Evolutionary conservation across 2,329 filamentous ascomycete species (phyloP), one percentile per base, ranked within the genome.

Genomic region (Trichoderma semiorbis): DNA sequence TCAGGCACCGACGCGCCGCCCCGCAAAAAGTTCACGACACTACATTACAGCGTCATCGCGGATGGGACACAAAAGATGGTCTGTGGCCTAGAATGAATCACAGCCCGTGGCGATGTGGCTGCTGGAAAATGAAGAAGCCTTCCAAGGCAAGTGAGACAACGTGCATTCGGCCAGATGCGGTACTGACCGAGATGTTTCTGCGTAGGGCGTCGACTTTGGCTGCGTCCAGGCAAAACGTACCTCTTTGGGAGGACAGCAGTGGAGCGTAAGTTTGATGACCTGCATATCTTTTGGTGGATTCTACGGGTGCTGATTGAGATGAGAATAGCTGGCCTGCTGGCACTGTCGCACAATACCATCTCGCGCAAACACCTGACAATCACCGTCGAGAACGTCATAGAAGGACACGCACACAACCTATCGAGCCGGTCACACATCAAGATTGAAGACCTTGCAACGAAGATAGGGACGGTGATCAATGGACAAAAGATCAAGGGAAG

Each of bases 311-410:
- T 62, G 11, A 66, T 16, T 30, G 30, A 53, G 18, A 26, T n/a
- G 67, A 28, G 2, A 28, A 7, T 75, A 93, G 91, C 88, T 69
- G 89, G 89, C 3, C 89, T 88, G 77, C 83, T 93, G 75, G 90
- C 88, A 28, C 92, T 97, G 75, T 88, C 91, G 7, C 88, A 96
- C 77, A 93, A 92, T 77, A 92, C 91, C 1, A 93, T 99, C 63
- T 99, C 96, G 36, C 88, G 95, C 71, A 93, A 96, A 78, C 96
- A 99, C 81, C 84, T 98, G 74, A 91, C 91, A 36, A 90, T 99
- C 65, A 87, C 90, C 55, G 89, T 98, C 7, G 89, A 87, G 61
- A 76, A 83, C 0, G 91, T 95, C 47, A 82, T 85, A 53, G 83
- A 90, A 16, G 91, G 89, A 62, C 89, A 93, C 78, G 92, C 90